Evolutionary conservation across 345 rosid species (phyloP).

Genomic region (Eucalyptus lansdowneana): DNA sequence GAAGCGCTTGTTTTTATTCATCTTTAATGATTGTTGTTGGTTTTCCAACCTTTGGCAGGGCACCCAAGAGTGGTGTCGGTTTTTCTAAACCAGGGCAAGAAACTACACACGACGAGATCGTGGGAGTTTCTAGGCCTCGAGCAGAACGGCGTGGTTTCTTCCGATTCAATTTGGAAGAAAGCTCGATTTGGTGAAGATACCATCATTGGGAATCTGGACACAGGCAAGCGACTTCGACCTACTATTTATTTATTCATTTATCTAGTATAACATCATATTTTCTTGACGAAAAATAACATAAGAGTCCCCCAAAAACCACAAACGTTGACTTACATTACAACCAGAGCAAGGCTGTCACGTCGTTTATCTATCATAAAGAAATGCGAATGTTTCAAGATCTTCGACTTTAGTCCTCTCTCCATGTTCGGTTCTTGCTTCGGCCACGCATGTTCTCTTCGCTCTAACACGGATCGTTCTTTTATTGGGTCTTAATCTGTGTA

Average conservation of each 20-base stretch:
- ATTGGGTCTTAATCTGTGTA: not conserved
- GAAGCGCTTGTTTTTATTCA: not conserved
- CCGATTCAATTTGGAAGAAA: slow-evolving; percentile 52
- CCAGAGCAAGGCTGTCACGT: not conserved
- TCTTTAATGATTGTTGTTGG: not conserved
- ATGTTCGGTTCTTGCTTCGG: not conserved
- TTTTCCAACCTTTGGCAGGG: slow-evolving; percentile 11
- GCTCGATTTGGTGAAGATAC: slow-evolving; percentile 70
- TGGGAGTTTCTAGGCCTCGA: slow-evolving; percentile 84
- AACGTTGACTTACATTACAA: not conserved
- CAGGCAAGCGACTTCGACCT: slow-evolving; percentile 28
- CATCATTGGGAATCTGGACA: slow-evolving; percentile 82
- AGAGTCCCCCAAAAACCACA: not conserved
- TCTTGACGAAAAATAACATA: not conserved
- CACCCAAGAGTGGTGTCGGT: slow-evolving; percentile 79
- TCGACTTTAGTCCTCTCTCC: not conserved
- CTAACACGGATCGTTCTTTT: not conserved
- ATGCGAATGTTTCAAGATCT: not conserved
- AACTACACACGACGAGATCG: slow-evolving; percentile 85
- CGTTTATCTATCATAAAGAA: not conserved
- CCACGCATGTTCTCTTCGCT: not conserved
- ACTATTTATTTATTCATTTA: not conserved
- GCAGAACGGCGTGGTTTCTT: slow-evolving; percentile 16
- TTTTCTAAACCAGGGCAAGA: slow-evolving; percentile 51
- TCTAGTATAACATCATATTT: not conserved